A percentile compares a stretch with the other conserved stretches of the same genome.
Evolutionary conservation across 2,329 filamentous ascomycete species (phyloP).

Genomic region (Plectosphaerella plurivora): DNA sequence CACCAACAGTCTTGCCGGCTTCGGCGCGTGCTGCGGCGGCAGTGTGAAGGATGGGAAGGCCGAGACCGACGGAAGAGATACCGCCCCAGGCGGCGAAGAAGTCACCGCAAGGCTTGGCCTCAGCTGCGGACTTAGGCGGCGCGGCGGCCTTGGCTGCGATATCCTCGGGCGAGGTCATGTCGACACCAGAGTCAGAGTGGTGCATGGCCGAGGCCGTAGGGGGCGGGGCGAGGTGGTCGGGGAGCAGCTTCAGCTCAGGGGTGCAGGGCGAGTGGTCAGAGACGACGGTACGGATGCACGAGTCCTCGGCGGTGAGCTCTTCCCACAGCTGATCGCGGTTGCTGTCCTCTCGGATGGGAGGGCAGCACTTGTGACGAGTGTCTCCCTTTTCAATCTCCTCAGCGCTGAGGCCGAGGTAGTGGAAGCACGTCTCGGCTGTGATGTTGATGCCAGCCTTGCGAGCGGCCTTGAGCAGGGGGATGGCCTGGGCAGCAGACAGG

Average conservation of each 20-base stretch:
- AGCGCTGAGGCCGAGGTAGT: constrained; percentile 81
- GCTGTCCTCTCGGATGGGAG: constrained; percentile 74
- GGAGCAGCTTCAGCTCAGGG: constrained; percentile 85
- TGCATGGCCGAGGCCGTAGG: constrained; percentile 27
- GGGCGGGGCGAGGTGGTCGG: constrained; percentile 50
- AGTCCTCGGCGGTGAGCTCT: constrained; percentile 66
- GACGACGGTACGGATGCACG: constrained; percentile 86
- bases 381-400: constrained; percentile 81
- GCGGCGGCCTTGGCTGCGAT: constrained; percentile 23
- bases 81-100: constrained; percentile 97
- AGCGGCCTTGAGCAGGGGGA: constrained; percentile 73
- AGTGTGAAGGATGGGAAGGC: constrained; percentile 85
- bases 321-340: constrained; percentile 88
- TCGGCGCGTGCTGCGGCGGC: constrained; percentile 60
- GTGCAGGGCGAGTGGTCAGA: constrained; percentile 97
- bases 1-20: constrained; percentile 32
- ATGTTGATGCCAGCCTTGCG: constrained; percentile 73
- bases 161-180: constrained; percentile 33
- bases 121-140: constrained; percentile 22
- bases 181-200: constrained; percentile 50
- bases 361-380: constrained; percentile 92
- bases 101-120: constrained; percentile 57
- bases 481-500: constrained; percentile 82
- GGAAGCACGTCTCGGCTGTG: constrained; percentile 93
- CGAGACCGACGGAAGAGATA: constrained; percentile 89